Conservation (phyloP, 164 flowering plant species). For the Protea cynaroides region DNA sequence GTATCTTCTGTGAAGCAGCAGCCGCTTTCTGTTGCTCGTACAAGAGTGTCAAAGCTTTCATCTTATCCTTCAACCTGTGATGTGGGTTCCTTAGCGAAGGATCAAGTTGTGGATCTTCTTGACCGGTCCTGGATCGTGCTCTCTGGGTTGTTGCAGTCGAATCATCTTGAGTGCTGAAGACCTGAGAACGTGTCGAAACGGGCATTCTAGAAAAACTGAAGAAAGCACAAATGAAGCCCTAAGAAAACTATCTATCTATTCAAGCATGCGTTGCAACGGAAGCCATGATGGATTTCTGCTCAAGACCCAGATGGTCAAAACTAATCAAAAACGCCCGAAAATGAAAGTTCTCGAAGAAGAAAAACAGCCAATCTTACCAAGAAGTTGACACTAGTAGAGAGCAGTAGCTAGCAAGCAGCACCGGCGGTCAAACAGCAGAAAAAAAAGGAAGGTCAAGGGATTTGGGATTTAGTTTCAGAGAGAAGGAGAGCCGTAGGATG, state of each 20-base stretch:
- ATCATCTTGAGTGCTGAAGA: slow-evolving; percentile 27
- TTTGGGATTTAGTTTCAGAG: slow-evolving; percentile 10
- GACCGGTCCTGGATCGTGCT: slow-evolving; percentile 20
- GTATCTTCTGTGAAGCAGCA: slow-evolving; percentile 34
- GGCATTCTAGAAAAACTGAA: slow-evolving; percentile 36
- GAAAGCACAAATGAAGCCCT: background rate
- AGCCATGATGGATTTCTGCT: slow-evolving; percentile 4
- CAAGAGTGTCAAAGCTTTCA: slow-evolving; percentile 71
- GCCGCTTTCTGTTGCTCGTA: slow-evolving; percentile 81
- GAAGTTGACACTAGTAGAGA: no score
- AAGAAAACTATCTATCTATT: slow-evolving; percentile 10
- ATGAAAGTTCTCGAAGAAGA: slow-evolving; percentile 6
- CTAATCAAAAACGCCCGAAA: slow-evolving; percentile 9
- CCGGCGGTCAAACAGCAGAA: background rate
- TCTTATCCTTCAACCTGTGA: slow-evolving; percentile 84
- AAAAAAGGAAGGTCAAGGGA: slow-evolving; percentile 11
- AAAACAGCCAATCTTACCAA: background rate
- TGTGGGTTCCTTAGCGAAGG: slow-evolving; percentile 54
- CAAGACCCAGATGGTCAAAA: slow-evolving; percentile 18
- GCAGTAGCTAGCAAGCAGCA: background rate
- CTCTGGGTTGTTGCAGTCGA: slow-evolving; percentile 18
- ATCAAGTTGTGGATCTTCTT: slow-evolving; percentile 25
- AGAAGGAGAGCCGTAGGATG: slow-evolving; percentile 29
- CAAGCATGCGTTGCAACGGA: slow-evolving; percentile 28
- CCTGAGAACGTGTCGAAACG: slow-evolving; percentile 64